Conservation (phyloP, 352 stramenopile species). For the Globisporangium uncinulatum region DNA sequence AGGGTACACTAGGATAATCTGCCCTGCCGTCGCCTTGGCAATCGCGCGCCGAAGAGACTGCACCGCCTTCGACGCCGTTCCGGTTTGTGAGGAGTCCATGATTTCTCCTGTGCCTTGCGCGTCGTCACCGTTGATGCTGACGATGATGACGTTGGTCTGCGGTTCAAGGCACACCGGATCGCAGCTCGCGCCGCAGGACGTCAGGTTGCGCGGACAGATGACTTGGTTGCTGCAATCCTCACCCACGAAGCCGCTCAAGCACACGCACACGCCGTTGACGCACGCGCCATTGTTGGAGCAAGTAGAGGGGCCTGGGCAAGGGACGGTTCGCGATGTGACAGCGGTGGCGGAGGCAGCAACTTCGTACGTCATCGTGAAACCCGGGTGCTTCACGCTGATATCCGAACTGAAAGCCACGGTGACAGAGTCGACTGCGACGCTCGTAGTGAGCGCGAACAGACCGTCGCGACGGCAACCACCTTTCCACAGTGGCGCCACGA, state of each 20-base stretch:
- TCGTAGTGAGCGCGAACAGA: conserved; percentile 31
- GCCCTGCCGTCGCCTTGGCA: conserved; percentile 17
- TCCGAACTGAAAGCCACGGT: conserved; percentile 38
- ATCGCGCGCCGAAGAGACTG: conserved; percentile 38
- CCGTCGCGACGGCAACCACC: conserved; percentile 45
- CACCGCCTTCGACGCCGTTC: conserved; percentile 49
- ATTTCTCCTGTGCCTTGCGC: conserved; percentile 41
- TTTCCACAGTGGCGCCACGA: conserved; percentile 27
- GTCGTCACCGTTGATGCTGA: conserved; percentile 47
- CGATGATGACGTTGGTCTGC: conserved; percentile 31
- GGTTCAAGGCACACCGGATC: conserved; percentile 34
- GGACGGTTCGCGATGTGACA: conserved; percentile 10
- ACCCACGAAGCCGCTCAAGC: conserved; percentile 49
- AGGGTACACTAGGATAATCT: conserved; percentile 51
- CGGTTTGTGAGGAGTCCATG: conserved; percentile 38
- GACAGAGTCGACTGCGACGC: conserved; percentile 21
- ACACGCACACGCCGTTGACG: conserved; percentile 31
- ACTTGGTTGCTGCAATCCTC: conserved; percentile 60
- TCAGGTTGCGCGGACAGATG: conserved; percentile 32
- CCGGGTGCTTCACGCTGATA: conserved; percentile 29
- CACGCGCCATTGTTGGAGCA: conserved; percentile 52
- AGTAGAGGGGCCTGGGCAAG: conserved; percentile 29
- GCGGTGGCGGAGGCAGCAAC: conserved; percentile 7
- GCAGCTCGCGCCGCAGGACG: conserved; percentile 25
- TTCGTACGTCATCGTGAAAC: conserved; percentile 41